phyloP scores from a whole-genome alignment of 1,284 basidiomycete species.

The Fomitopsis schrenkii region DNA sequence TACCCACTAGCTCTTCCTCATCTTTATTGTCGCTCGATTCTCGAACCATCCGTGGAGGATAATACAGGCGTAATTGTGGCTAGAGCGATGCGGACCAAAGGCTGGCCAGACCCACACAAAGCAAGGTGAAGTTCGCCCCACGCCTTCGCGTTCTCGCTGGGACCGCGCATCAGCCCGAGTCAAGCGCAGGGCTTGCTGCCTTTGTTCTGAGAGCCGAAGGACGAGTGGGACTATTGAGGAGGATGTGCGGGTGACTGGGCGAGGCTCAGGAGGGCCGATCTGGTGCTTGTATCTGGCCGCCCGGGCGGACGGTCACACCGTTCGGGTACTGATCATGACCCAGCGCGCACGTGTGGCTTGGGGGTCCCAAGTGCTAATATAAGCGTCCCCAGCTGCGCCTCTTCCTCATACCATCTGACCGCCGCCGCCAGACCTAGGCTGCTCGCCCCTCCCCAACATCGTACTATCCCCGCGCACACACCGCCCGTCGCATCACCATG shows the following conservation, averaged over 20 bases:
- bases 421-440: background rate
- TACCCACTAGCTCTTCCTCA: background rate
- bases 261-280: background rate
- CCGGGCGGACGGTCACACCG: background rate
- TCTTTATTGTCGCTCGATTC: background rate
- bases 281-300: background rate
- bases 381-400: background rate
- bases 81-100: background rate
- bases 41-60: background rate
- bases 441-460: background rate
- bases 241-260: background rate
- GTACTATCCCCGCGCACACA: background rate
- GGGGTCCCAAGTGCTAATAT: background rate
- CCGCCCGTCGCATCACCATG: background rate
- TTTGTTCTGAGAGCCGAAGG: background rate
- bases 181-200: too few species aligned
- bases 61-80: background rate
- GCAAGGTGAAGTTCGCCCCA: background rate
- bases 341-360: background rate
- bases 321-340: background rate
- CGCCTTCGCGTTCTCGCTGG: background rate
- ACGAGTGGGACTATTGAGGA: background rate
- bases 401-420: background rate
- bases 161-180: background rate
- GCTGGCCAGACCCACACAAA: background rate